Evolutionary conservation across 2,329 filamentous ascomycete species (phyloP), one percentile per base, ranked within the genome.

Genomic region (Fusarium sp.): DNA sequence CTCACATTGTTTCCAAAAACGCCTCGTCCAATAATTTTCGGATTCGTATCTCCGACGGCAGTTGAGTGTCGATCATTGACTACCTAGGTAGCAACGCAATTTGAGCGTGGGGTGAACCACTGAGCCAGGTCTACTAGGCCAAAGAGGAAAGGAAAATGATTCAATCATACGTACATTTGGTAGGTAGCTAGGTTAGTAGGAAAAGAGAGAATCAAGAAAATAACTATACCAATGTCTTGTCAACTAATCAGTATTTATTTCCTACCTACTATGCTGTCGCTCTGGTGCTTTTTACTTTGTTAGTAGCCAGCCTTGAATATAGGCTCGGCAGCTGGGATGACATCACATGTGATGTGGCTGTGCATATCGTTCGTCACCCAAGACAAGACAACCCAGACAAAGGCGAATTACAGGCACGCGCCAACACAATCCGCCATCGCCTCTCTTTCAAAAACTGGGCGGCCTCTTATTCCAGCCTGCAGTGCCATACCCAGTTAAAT

Each of bases 341-440:
- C 77, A 79, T 79, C 76, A 79, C 67, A 69, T 65, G 64, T 72
- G 65, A 67, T 74, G 77, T 79, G 77, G 77, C 77, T 75, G 76
- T 78, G 77, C 74, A 51, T 67, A 60, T 70, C 44, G 55, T 47
- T 65, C 42, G 53, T 52, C 61, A 66, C 61, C 58, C 47, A 49
- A 54, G 65, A 62, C 56, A 61, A 73, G 70, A 75, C 57, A 65
- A 64, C 64, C 56, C 57, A 72, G 72, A 75, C 66, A 66, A 69
- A 70, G 69, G 58, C 68, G 44, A 65, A 65, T 61, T 70, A 20
- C 64, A 76, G 71, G 67, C 74, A 72, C 74, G 71, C 74, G 73
- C 65, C 62, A 71, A 74, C 54, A 57, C 37, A 56, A 62, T 70
- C 30, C 40, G 45, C 63, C 52, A 54, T 71, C 41, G 34, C 41